phyloP scores from a whole-genome alignment of 768 basidiomycete species.

The Clavulina sp. region DNA sequence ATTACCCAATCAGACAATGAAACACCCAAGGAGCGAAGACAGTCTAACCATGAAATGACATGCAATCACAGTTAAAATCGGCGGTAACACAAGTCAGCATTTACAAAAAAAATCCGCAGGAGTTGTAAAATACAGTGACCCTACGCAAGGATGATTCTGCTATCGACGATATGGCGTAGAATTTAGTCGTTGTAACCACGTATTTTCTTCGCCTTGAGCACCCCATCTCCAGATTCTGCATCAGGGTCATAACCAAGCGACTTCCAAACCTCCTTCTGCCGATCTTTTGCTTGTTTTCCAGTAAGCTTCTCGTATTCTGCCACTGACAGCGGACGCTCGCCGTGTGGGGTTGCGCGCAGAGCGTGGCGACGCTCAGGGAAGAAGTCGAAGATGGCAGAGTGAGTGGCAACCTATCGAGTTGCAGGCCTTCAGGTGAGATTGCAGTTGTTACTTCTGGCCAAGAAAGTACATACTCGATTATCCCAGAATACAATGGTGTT shows the following conservation, averaged over 20 bases:
- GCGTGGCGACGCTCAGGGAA: slow-evolving; percentile 65
- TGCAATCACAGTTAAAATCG: too few species aligned
- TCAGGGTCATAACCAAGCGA: slow-evolving; percentile 29
- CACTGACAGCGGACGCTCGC: slow-evolving; percentile 60
- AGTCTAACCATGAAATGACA: too few species aligned
- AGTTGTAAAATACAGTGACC: too few species aligned
- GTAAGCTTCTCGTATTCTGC: slow-evolving; percentile 44
- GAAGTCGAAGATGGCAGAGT: slow-evolving; percentile 73
- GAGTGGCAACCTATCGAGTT: slow-evolving; percentile 47
- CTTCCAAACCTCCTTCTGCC: slow-evolving; percentile 33
- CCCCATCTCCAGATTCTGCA: neutral
- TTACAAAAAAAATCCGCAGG: too few species aligned
- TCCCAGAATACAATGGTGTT: slow-evolving; percentile 79
- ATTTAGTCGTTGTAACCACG: too few species aligned
- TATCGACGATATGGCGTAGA: too few species aligned
- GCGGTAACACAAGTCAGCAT: too few species aligned
- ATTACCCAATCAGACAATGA: too few species aligned
- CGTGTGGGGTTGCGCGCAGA: slow-evolving; percentile 65
- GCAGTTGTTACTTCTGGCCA: slow-evolving; percentile 5
- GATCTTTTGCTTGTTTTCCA: slow-evolving; percentile 55
- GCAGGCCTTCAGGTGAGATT: too few species aligned
- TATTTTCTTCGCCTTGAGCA: too few species aligned
- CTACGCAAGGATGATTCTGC: too few species aligned
- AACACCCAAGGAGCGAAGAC: too few species aligned
- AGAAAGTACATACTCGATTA: slow-evolving; percentile 39